Percentiles rank a stretch among this genome's conserved stretches.
Conservation (phyloP, 2,329 filamentous ascomycete genomes). For the Cladophialophora exuberans region DNA sequence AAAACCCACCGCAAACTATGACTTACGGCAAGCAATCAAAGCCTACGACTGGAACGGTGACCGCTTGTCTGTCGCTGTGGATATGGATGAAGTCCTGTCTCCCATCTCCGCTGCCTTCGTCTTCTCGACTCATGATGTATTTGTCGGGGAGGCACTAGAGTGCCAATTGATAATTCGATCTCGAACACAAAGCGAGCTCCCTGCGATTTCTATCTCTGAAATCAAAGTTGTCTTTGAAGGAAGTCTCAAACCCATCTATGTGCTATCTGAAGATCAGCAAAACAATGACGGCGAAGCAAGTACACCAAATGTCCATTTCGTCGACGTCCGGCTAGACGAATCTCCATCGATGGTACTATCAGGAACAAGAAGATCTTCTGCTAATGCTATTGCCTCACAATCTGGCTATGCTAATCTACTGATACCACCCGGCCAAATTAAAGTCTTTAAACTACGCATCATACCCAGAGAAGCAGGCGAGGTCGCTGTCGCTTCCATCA, state of each 20-base stretch:
- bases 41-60: slow-evolving; percentile 38
- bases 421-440: slow-evolving; percentile 67
- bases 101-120: slow-evolving; percentile 55
- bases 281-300: slow-evolving; percentile 29
- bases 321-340: slow-evolving; percentile 41
- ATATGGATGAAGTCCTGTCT: slow-evolving; percentile 53
- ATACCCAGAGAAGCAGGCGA: slow-evolving; percentile 82
- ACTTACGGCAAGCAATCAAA: slow-evolving; percentile 40
- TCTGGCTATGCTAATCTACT: slow-evolving; percentile 65
- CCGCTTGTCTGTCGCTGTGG: slow-evolving; percentile 52
- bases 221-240: slow-evolving; percentile 59
- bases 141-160: slow-evolving; percentile 62
- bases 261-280: slow-evolving; percentile 40
- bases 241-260: slow-evolving; percentile 46
- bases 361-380: slow-evolving; percentile 38
- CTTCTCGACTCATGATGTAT: slow-evolving; percentile 58
- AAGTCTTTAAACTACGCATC: slow-evolving; percentile 71
- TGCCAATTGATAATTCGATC: slow-evolving; percentile 60
- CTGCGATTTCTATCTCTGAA: slow-evolving; percentile 52
- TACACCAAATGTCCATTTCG: slow-evolving; percentile 36
- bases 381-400: slow-evolving; percentile 46
- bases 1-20: slow-evolving; percentile 44
- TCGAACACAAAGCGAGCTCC: slow-evolving; percentile 48
- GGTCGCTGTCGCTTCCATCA: slow-evolving; percentile 66
- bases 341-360: slow-evolving; percentile 36